Evolutionary conservation across 305 asterid species (phyloP), one percentile per base, ranked within the genome.

Genomic region (Fraxinus angustifolia): DNA sequence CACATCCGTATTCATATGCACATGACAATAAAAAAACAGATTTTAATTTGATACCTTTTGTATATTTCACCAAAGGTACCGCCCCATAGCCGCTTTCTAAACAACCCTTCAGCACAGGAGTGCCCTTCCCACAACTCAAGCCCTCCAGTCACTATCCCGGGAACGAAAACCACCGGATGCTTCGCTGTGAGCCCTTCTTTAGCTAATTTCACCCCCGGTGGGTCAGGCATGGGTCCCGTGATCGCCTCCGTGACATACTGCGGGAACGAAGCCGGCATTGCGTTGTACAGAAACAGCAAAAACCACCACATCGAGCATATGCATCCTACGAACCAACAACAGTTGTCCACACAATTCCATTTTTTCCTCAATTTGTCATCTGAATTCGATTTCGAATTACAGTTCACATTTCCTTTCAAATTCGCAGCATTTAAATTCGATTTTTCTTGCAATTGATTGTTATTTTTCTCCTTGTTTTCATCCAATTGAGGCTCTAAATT

Each of bases 121-220:
- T 92, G 97, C 6, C 98, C 98, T 80, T 93, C 94, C 98, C 98
- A 93, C 85, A 94, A 70, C 89, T 94, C 98, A 40, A 94, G 93
- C 79, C 98, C 98, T 5, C 98, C 97, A 3, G 98, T 94, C 58
- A 93, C 98, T 17, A 91, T 94, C 73, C 98, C 98, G 2, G 98
- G 98, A 42, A 94, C 94, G 28, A 94, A 92, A 31, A 94, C 91
- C 86, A 94, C 98, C 1, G 97, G 98, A 87, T 94, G 98, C 86
- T 87, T 91, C 21, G 92, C 94, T 80, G 72, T 84, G 82, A 94
- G 56, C 45, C 98, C 98, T 30, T 92, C 96, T 85, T 91, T 91
- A 5, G 92, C 93, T 78, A 93, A 83, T 85, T 89, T 92, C 77
- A 90, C 92, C 71, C 98, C 98, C 1, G 98, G 98, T 2, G 96